phyloP scores from a whole-genome alignment of 2,329 filamentous ascomycete species.

The Stemphylium lycopersici region DNA sequence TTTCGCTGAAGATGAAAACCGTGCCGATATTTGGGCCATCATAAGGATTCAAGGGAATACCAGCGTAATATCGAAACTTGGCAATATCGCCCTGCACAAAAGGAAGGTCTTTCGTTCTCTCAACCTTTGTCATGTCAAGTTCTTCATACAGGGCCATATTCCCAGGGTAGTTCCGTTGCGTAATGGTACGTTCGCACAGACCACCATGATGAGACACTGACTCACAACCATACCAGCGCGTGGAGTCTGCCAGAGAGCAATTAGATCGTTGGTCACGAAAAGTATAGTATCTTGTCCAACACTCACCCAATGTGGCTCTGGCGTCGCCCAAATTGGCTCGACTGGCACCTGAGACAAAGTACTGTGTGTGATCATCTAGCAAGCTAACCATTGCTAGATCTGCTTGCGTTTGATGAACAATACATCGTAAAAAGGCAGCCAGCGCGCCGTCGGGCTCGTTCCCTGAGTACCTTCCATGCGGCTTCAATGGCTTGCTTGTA shows the following conservation, averaged over 20 bases:
- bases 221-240: conserved; percentile 13
- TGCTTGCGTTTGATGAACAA: conserved; percentile 8
- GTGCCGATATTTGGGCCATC: conserved; percentile 13
- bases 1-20: conserved; percentile 6
- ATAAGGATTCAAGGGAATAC: conserved; percentile 12
- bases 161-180: conserved; percentile 5
- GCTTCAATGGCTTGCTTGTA: conserved; percentile 1
- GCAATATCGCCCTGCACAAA: conserved; percentile 11
- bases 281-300: not conserved
- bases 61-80: conserved; percentile 12
- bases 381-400: conserved; percentile 14
- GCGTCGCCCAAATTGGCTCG: conserved; percentile 3
- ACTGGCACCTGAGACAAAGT: conserved; percentile 13
- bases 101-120: conserved; percentile 10
- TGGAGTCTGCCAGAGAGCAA: conserved; percentile 4
- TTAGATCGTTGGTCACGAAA: not conserved
- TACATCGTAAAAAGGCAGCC: conserved; percentile 9
- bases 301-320: conserved; percentile 12
- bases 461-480: not conserved
- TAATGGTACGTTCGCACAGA: conserved; percentile 14
- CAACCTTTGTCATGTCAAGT: conserved; percentile 6
- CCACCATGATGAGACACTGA: conserved; percentile 13
- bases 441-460: conserved; percentile 10
- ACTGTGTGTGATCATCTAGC: conserved; percentile 13
- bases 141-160: conserved; percentile 13